phyloP scores from a whole-genome alignment of 805 yeast genomes.

The Candida endomychidarum region DNA sequence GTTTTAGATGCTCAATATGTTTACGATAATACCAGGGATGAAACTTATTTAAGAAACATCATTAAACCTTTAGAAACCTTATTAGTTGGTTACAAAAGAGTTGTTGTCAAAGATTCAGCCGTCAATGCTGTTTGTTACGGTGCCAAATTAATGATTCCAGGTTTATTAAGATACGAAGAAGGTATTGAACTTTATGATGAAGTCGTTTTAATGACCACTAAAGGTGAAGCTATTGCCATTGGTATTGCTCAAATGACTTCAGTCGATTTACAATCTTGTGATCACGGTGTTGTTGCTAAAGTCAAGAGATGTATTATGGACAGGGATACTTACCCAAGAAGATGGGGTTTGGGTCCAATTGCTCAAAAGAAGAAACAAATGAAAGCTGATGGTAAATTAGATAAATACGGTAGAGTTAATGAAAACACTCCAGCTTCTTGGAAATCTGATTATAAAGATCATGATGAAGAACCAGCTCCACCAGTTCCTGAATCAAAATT shows the following conservation, averaged over 20 bases:
- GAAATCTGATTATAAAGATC: conserved; percentile 82
- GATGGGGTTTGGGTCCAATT: conserved; percentile 99
- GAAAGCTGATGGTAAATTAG: conserved; percentile 95
- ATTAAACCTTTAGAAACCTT: conserved; percentile 94
- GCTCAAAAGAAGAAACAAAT: conserved; percentile 98
- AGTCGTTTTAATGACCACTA: conserved; percentile 96
- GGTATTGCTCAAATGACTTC: conserved; percentile 99
- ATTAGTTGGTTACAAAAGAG: conserved; percentile 92
- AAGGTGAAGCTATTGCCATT: conserved; percentile 99
- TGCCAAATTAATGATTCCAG: conserved; percentile 98
- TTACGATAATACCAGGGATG: conserved; percentile 96
- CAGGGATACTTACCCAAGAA: conserved; percentile 97
- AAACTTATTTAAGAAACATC: conserved; percentile 88
- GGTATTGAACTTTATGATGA: conserved; percentile 97
- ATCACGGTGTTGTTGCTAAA: conserved; percentile 98
- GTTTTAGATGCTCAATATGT: conserved; percentile 98
- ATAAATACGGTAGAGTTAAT: conserved; percentile 89
- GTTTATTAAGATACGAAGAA: conserved; percentile 94
- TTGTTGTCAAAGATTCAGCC: conserved; percentile 91
- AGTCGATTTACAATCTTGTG: conserved; percentile 93
- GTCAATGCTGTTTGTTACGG: conserved; percentile 98
- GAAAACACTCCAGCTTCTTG: conserved; percentile 93
- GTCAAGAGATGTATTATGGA: conserved; percentile 99
- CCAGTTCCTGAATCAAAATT: conserved; percentile 56
- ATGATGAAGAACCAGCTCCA: conserved; percentile 57